Evolutionary conservation across 2,329 filamentous ascomycete species (phyloP).

Genomic region (Penicillium sp.): DNA sequence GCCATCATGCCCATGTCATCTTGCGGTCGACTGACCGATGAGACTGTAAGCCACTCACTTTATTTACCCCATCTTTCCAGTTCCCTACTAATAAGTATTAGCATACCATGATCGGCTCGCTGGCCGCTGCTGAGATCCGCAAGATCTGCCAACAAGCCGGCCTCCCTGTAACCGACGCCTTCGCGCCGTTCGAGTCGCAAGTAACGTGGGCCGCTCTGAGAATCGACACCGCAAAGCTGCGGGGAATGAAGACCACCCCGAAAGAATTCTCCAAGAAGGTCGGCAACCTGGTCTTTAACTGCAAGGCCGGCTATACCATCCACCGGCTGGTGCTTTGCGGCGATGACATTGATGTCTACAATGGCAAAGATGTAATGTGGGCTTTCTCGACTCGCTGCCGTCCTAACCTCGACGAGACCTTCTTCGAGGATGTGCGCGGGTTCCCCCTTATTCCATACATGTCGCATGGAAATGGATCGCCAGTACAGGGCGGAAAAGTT

Average conservation of each 20-base stretch:
- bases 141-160: constrained; percentile 35
- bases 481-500: constrained; percentile 45
- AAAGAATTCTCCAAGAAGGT: constrained; percentile 41
- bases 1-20: constrained; percentile 50
- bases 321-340: constrained; percentile 49
- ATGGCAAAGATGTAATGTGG: constrained; percentile 49
- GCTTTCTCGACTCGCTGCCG: constrained; percentile 51
- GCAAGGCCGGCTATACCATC: constrained; percentile 46
- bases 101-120: constrained; percentile 43
- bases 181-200: constrained; percentile 48
- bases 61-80: not conserved
- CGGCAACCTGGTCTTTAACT: constrained; percentile 43
- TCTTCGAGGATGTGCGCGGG: constrained; percentile 46
- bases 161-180: constrained; percentile 48
- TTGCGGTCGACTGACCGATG: constrained; percentile 46
- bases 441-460: constrained; percentile 51
- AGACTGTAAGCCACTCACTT: constrained; percentile 34
- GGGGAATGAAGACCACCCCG: constrained; percentile 52
- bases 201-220: constrained; percentile 54
- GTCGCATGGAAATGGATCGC: constrained; percentile 40
- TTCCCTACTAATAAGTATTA: not conserved
- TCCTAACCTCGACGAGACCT: constrained; percentile 44
- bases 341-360: constrained; percentile 51
- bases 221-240: constrained; percentile 57
- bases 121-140: constrained; percentile 47